A percentile compares a stretch with the other conserved stretches of the same genome.
Evolutionary conservation across 257 asterid species (phyloP).

Genomic region (Jacaranda copaia): DNA sequence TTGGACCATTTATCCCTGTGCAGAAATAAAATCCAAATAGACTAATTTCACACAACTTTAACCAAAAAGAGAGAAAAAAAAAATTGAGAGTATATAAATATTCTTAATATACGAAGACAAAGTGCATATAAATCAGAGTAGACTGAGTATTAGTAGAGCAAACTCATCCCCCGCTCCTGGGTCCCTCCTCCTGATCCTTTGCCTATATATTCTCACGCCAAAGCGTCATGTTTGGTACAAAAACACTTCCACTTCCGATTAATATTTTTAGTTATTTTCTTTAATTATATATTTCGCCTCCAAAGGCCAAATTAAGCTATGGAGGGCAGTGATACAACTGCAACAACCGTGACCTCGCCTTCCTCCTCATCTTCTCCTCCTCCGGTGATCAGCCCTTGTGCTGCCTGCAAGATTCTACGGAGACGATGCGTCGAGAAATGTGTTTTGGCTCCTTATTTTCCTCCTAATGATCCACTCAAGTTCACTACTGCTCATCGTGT

Average conservation of each 20-base stretch:
- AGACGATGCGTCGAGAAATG: slow-evolving; percentile 78
- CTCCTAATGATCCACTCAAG: slow-evolving; percentile 75
- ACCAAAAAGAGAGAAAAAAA: not conserved
- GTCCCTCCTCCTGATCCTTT: not conserved
- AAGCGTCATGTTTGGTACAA: slow-evolving; percentile 21
- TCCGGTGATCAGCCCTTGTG: slow-evolving; percentile 64
- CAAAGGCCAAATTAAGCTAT: not conserved
- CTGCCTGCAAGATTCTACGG: slow-evolving; percentile 78
- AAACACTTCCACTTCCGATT: not conserved
- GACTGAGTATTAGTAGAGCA: not conserved
- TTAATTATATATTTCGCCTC: not conserved
- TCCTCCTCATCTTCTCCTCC: slow-evolving; percentile 24
- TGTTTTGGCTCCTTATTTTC: slow-evolving; percentile 77
- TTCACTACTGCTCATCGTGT: slow-evolving; percentile 86
- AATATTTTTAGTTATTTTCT: too few species aligned
- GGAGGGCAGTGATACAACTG: slow-evolving; percentile 39
- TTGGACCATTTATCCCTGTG: too few species aligned
- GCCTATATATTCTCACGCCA: slow-evolving; percentile 27
- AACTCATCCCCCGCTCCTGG: not conserved
- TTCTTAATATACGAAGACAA: not conserved
- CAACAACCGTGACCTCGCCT: slow-evolving; percentile 1
- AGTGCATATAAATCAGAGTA: not conserved
- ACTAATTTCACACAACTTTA: slow-evolving; percentile 31
- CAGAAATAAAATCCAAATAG: not conserved
- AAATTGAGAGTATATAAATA: not conserved